These are phyloP conservation scores for Wallacemonas rigidus DNA, from an alignment of 208 protist genomes.

Conservation along the genomic window DNA sequence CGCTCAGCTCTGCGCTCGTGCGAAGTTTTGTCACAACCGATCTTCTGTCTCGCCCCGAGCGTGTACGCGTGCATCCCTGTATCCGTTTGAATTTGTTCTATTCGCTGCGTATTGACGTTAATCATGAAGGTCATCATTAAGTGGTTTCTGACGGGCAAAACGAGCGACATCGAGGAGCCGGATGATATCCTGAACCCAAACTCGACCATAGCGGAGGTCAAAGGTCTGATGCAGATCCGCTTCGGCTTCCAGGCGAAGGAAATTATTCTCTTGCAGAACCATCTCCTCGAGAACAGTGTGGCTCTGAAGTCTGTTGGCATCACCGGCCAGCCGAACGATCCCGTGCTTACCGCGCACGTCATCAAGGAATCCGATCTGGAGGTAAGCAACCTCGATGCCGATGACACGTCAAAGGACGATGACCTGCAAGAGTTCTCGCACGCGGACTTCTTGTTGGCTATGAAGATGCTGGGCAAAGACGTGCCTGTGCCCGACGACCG, in stretches of 20 bases:
- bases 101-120: not conserved
- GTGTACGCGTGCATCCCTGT: too few relatives aligned
- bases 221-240: constrained; percentile 81
- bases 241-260: constrained; percentile 77
- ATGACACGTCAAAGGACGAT: constrained; percentile 61
- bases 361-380: constrained; percentile 58
- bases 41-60: too few relatives aligned
- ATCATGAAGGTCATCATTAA: constrained; percentile 66
- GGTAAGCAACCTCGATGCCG: constrained; percentile 45
- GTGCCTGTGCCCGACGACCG: constrained; percentile 72
- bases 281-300: constrained; percentile 57
- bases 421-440: constrained; percentile 80
- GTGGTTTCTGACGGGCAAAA: constrained; percentile 77
- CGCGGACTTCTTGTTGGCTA: constrained; percentile 74
- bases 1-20: too few relatives aligned
- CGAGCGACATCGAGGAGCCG: constrained; percentile 49
- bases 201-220: constrained; percentile 76
- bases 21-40: too few relatives aligned
- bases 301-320: constrained; percentile 52
- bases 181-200: constrained; percentile 67
- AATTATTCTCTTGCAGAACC: constrained; percentile 53
- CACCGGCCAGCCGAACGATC: constrained; percentile 40
- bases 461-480: constrained; percentile 75
- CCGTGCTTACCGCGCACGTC: constrained; percentile 57
- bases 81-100: constrained; percentile 15